Base-by-base conservation (phyloP, 23 red algal species). In the Porphyridium purpureum region DNA sequence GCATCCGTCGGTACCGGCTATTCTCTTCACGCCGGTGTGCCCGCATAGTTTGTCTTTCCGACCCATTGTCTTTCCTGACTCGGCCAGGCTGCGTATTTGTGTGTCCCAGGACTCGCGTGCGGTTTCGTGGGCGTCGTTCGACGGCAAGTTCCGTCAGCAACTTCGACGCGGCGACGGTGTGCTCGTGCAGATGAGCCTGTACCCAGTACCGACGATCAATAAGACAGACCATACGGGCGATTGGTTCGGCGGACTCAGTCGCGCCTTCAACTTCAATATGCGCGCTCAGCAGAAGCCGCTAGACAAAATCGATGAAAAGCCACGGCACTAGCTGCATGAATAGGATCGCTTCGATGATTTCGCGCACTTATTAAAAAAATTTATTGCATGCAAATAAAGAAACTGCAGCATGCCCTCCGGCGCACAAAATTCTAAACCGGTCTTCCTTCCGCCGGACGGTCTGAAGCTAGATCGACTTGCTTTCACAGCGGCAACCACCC, bases 1-100 rank as follows among this genome's bases (percentile, higher is more conserved):
- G 28, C 90, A 98, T 70, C 90, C 90, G n/a, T 80, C 79, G 8
- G 90, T 98, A n/a, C 90, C 90, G 35, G 79, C 90, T 17, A 98
- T 98, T 57, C 55, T 98, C 49, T 77, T 98, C 40, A 98, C 90
- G 7, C 90, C 90, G 4, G 57, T 62, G 29, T 67, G 60, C 35
- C 72, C 60, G 1, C 72, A 67, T 49, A 50, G 30, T 23, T 59
- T 98, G 30, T 98, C 90, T 17, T 98, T 98, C 55, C 64, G 90
- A 1, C 90, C 90, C 7, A 83, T 98, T 44, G 70, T 98, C 2
- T 98, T 98, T 65, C 90, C 90, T 24, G 90, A 98, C 49, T 73
- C 79, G 32, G 90, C 79, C 14, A 61, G 72, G 67, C 50, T 98
- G 22, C 62, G 74, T 7, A 83, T 98, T 14, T 47, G 81, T 24